Evolutionary conservation across 2,329 filamentous ascomycete species (phyloP), one percentile per base, ranked within the genome.

Genomic region (Cordyceps cateniannulata): DNA sequence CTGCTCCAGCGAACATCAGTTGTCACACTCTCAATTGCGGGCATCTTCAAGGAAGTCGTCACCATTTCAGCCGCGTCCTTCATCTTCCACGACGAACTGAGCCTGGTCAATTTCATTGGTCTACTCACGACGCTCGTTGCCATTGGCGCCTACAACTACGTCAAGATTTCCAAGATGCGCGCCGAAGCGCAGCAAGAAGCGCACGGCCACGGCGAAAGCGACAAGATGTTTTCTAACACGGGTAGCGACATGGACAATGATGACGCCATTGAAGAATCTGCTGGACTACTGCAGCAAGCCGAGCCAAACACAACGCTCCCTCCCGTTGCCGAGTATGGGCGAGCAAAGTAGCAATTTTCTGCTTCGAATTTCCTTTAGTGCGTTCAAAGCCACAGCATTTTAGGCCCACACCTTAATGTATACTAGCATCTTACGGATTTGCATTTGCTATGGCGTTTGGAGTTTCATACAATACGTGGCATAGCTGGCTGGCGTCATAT

Each of bases 41-140:
- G 95, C 63, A 98, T 99, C 64, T 98, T 99, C 81, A 99, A 99
- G 73, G 95, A 99, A 77, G 95, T 98, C 45, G 87, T 99, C 60
- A 99, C 95, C 16, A 98, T 99, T 69, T 88, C 85, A 45, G 92
- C 91, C 1, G 93, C 93, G 0, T 89, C 91, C 9, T 73, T 96
- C 29, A 86, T 96, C 4, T 99, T 97, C 77, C 84, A 95, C 68
- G 95, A 99, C 71, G 85, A 83, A 53, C 83, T 99, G 50, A 97
- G 93, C 0, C 79, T 87, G 0, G 85, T 99, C 77, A 99, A 99
- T 72, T 78, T 97, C 10, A 83, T 89, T 18, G 95, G 95, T 8
- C 79, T 99, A 14, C 70, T 96, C n/a, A 86, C 96, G 54, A 99
- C 95, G 0, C 90, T 98, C 66, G 79, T 81, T 47, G 93, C 91